Evolutionary conservation across 2,329 filamentous ascomycete genomes (phyloP).

Genomic region (Phialemonium atrogriseum): DNA sequence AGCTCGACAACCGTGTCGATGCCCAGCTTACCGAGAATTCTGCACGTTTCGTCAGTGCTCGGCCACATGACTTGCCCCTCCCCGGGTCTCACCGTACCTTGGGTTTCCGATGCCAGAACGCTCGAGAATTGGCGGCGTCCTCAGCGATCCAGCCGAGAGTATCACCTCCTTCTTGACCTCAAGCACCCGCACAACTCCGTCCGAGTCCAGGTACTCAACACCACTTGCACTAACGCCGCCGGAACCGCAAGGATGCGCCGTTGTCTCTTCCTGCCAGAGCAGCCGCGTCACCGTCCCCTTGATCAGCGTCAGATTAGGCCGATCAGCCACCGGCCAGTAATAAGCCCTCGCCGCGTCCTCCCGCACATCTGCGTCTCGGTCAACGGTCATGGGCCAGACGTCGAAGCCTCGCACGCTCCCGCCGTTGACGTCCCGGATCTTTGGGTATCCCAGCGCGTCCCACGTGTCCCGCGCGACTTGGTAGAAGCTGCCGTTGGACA

Average conservation of each 20-base stretch:
- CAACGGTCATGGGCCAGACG: slow-evolving; percentile 30
- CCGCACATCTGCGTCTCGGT: slow-evolving; percentile 25
- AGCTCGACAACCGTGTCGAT: slow-evolving; percentile 35
- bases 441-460: slow-evolving; percentile 19
- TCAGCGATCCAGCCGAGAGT: slow-evolving; percentile 38
- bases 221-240: slow-evolving; percentile 22
- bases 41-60: slow-evolving; percentile 11
- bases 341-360: slow-evolving; percentile 33
- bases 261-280: slow-evolving; percentile 15
- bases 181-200: slow-evolving; percentile 24
- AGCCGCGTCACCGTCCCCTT: slow-evolving; percentile 26
- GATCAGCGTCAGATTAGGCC: slow-evolving; percentile 29
- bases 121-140: slow-evolving; percentile 43
- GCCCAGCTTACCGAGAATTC: slow-evolving; percentile 29
- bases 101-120: slow-evolving; percentile 42
- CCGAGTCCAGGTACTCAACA: slow-evolving; percentile 25
- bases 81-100: slow-evolving; percentile 15
- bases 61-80: too few relatives aligned
- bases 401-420: slow-evolving; percentile 29
- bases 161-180: slow-evolving; percentile 37
- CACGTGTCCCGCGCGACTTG: slow-evolving; percentile 21
- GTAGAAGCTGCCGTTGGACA: slow-evolving; percentile 25
- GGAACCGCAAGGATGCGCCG: too few relatives aligned
- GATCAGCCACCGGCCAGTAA: slow-evolving; percentile 26
- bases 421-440: slow-evolving; percentile 28